Evolutionary conservation across 2,329 filamentous ascomycete species (phyloP).

Genomic region (Trichothecium roseum): DNA sequence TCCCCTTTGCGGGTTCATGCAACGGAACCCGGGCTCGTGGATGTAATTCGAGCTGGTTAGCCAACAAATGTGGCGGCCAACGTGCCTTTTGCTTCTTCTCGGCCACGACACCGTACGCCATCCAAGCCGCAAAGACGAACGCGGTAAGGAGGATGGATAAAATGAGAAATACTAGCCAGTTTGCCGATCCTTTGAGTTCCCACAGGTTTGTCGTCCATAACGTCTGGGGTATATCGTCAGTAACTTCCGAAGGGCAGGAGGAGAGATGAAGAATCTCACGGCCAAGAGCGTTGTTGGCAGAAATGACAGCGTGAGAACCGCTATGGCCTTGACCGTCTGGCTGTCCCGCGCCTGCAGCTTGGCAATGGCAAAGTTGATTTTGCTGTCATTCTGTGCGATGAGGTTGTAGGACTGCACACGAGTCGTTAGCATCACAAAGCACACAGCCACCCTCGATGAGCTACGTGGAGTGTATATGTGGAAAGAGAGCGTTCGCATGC

Average conservation of each 20-base stretch:
- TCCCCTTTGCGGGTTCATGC: no score
- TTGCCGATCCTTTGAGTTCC: not conserved
- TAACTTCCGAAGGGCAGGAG: not conserved
- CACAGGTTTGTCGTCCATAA: constrained; percentile 2
- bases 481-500: no score
- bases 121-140: not conserved
- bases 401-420: constrained; percentile 3
- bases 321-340: constrained; percentile 3
- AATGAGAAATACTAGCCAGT: constrained; percentile 1
- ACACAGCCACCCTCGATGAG: no score
- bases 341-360: constrained; percentile 4
- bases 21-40: not conserved
- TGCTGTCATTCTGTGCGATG: constrained; percentile 6
- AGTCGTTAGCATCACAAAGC: not conserved
- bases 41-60: no score
- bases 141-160: not conserved
- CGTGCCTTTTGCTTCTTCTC: no score
- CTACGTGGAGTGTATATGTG: no score
- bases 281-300: constrained; percentile 4
- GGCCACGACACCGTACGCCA: no score
- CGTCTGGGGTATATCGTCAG: not conserved
- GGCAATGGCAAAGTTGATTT: constrained; percentile 4
- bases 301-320: constrained; percentile 2
- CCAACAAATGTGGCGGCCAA: no score
- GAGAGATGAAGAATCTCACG: not conserved